Evolutionary conservation across 202 grass and related monocot species (phyloP).

Genomic region (Bolboschoenoplectus hybrid): DNA sequence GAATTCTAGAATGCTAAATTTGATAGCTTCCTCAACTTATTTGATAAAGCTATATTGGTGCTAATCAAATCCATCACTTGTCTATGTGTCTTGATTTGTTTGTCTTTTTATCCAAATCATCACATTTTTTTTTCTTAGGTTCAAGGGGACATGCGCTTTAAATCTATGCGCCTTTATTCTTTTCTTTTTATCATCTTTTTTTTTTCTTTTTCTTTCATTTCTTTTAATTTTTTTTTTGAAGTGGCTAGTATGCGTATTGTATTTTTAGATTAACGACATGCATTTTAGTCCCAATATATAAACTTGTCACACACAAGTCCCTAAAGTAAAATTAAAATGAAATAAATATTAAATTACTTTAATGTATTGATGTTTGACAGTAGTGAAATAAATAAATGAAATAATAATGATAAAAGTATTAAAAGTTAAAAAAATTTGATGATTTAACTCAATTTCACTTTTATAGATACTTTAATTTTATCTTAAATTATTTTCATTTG

Average conservation of each 20-base stretch:
- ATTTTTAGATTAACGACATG: not conserved
- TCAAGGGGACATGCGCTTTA: not conserved
- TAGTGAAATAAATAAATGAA: too few relatives aligned
- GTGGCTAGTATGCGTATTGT: not conserved
- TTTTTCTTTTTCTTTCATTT: not conserved
- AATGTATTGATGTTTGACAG: too few relatives aligned
- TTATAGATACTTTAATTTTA: too few relatives aligned
- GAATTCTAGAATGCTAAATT: not conserved
- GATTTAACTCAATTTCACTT: too few relatives aligned
- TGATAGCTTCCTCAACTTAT: not conserved
- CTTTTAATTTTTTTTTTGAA: not conserved
- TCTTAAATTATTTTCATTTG: too few relatives aligned
- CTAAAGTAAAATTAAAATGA: too few relatives aligned
- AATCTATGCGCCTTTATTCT: not conserved
- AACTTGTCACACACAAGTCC: not conserved
- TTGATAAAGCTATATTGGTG: not conserved
- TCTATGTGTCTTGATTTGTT: not conserved
- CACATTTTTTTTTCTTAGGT: not conserved
- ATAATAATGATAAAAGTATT: too few relatives aligned
- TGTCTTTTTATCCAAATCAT: not conserved
- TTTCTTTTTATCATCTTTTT: not conserved
- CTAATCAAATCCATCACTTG: constrained; percentile 18
- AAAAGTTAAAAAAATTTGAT: too few relatives aligned
- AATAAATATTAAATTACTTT: too few relatives aligned
- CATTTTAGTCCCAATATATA: not conserved